Conservation (phyloP, 805 yeast genomes). For the Hanseniaspora clermontiae region DNA sequence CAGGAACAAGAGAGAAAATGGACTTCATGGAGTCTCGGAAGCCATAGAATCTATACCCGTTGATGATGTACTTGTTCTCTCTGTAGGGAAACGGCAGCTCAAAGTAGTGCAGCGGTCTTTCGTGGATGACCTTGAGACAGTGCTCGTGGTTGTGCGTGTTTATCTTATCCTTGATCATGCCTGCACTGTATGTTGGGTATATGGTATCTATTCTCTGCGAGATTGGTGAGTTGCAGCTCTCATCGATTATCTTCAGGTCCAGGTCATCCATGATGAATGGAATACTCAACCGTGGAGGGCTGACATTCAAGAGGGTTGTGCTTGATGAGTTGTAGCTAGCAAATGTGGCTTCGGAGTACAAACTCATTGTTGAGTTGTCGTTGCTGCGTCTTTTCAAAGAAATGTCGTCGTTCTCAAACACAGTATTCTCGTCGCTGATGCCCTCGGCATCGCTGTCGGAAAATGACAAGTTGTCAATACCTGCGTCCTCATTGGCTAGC, state of each 20-base stretch:
- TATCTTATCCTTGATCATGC: slow-evolving; percentile 15
- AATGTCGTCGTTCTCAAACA: background rate
- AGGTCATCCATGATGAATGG: background rate
- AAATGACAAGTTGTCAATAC: too few species aligned
- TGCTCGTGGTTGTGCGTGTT: slow-evolving; percentile 36
- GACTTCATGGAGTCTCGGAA: slow-evolving; percentile 50
- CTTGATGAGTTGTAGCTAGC: background rate
- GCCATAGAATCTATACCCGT: slow-evolving; percentile 63
- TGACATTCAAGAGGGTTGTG: background rate
- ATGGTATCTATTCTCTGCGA: slow-evolving; percentile 3
- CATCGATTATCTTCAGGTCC: background rate
- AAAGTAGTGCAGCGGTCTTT: slow-evolving; percentile 55
- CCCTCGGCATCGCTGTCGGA: background rate
- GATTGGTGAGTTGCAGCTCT: slow-evolving; percentile 5
- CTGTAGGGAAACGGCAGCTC: slow-evolving; percentile 89
- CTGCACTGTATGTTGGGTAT: background rate
- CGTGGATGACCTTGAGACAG: slow-evolving; percentile 34
- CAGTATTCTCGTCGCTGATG: background rate
- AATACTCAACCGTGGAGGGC: background rate
- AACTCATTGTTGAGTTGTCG: background rate
- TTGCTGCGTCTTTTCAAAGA: background rate
- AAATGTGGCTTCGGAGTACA: slow-evolving; percentile 1
- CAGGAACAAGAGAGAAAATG: slow-evolving; percentile 42
- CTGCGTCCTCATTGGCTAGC: background rate
- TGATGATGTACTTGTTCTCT: slow-evolving; percentile 72